A percentile compares a stretch with the other conserved stretches of the same genome.
Evolutionary conservation across 768 basidiomycete genomes (phyloP).

Genomic region (Trametes cinnabarina): DNA sequence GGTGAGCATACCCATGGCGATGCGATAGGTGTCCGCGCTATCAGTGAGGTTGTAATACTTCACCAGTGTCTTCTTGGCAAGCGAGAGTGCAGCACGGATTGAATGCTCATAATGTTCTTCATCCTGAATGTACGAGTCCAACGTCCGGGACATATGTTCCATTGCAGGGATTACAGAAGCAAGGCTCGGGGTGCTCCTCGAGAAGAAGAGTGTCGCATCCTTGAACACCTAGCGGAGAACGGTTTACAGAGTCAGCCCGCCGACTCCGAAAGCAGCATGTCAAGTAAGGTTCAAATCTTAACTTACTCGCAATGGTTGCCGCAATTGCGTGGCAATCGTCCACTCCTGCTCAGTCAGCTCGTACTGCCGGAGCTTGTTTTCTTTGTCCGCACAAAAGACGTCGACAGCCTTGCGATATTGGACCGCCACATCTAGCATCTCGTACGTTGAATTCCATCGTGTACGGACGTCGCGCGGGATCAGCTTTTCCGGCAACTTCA

Average conservation of each 20-base stretch:
- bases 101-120: too few species aligned
- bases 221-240: neutral
- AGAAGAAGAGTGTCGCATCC: conserved; percentile 21
- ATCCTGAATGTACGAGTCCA: conserved; percentile 15
- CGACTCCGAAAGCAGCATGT: too few species aligned
- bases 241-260: neutral
- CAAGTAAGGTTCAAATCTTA: neutral
- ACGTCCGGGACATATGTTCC: conserved; percentile 21
- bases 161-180: conserved; percentile 29
- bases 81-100: neutral
- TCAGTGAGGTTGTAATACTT: conserved; percentile 29
- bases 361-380: conserved; percentile 26
- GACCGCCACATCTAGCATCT: conserved; percentile 37
- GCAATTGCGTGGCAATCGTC: conserved; percentile 33
- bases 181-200: conserved; percentile 16
- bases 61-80: conserved; percentile 27
- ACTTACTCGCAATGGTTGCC: conserved; percentile 27
- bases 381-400: conserved; percentile 21
- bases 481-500: neutral
- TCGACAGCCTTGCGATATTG: conserved; percentile 30
- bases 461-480: conserved; percentile 41
- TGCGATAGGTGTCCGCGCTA: conserved; percentile 24
- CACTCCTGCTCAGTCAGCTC: conserved; percentile 31
- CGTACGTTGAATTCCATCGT: conserved; percentile 38
- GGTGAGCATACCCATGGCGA: conserved; percentile 27